These are phyloP conservation scores for Paramecium octaurelia DNA, from an alignment of 73 alveolate species.

Conservation along the genomic window DNA sequence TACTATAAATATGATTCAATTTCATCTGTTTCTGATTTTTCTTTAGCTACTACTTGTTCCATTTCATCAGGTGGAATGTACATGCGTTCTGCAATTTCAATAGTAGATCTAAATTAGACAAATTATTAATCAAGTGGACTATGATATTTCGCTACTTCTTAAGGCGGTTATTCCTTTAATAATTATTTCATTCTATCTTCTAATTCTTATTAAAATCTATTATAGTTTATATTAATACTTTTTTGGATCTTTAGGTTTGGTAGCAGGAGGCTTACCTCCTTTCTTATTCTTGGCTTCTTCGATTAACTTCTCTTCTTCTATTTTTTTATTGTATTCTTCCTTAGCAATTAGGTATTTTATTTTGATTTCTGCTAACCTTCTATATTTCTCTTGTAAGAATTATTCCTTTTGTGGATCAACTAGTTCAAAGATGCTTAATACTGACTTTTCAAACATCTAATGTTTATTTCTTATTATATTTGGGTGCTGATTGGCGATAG, in stretches of 20 bases:
- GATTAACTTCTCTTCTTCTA: conserved; percentile 53
- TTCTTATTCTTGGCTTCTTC: conserved; percentile 55
- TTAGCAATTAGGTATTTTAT: conserved; percentile 35
- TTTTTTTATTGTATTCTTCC: conserved; percentile 55
- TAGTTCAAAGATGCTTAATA: conserved; percentile 9
- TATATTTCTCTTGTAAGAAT: conserved; percentile 8
- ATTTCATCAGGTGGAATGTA: not conserved
- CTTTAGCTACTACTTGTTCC: conserved; percentile 5
- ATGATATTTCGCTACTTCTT: not conserved
- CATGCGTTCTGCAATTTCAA: conserved; percentile 16
- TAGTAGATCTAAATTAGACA: not conserved
- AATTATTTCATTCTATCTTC: conserved; percentile 55
- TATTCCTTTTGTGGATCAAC: conserved; percentile 14
- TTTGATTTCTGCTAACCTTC: conserved; percentile 30
- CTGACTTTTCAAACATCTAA: conserved; percentile 37
- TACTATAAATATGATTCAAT: not conserved
- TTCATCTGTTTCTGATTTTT: conserved; percentile 16
- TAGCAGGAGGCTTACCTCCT: conserved; percentile 55
- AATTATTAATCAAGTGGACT: conserved; percentile 31
- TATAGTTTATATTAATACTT: not conserved
- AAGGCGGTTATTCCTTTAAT: conserved; percentile 6
- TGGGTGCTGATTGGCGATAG: conserved; percentile 47
- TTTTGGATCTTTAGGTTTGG: conserved; percentile 59
- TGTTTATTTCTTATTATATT: not conserved
- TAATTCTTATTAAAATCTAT: conserved; percentile 17